Evolutionary conservation across 352 stramenopile genomes (phyloP).

Genomic region (Pythium monospermum): DNA sequence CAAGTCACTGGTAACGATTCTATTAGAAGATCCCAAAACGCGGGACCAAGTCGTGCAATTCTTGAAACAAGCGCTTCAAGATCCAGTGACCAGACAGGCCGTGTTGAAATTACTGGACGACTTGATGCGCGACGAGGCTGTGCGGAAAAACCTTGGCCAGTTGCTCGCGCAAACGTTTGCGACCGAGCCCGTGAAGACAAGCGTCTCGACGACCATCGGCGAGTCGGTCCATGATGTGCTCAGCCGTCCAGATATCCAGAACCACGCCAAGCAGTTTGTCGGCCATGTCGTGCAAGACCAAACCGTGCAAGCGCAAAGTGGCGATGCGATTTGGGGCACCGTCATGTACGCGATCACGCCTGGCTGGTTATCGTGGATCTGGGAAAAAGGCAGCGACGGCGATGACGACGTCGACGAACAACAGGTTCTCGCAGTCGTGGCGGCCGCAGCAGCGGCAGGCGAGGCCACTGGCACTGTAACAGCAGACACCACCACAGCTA

Average conservation of each 20-base stretch:
- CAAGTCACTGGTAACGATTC: constrained; percentile 35
- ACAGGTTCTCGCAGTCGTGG: constrained; percentile 18
- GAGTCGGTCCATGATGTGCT: constrained; percentile 73
- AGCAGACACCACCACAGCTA: too few relatives aligned
- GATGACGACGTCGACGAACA: constrained; percentile 20
- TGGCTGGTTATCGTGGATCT: constrained; percentile 73
- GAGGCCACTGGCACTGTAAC: too few relatives aligned
- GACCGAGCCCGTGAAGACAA: constrained; percentile 64
- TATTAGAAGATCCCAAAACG: constrained; percentile 57
- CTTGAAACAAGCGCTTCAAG: constrained; percentile 37
- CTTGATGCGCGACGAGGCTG: constrained; percentile 55
- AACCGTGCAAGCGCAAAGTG: constrained; percentile 72
- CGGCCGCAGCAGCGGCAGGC: constrained; percentile 23
- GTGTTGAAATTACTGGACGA: constrained; percentile 56
- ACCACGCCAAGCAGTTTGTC: constrained; percentile 83
- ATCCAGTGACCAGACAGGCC: constrained; percentile 40
- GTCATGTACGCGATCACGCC: constrained; percentile 79
- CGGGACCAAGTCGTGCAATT: constrained; percentile 52
- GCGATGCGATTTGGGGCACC: constrained; percentile 75
- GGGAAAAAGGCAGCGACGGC: constrained; percentile 27
- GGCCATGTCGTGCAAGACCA: constrained; percentile 74
- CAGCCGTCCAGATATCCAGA: constrained; percentile 65
- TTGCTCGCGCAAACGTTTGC: constrained; percentile 62
- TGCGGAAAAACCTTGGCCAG: constrained; percentile 47
- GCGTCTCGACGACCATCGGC: constrained; percentile 46